Percentiles rank a stretch among this genome's conserved stretches.
phyloP scores from a whole-genome alignment of 2,329 filamentous ascomycete genomes.

The Tolypocladium album region DNA sequence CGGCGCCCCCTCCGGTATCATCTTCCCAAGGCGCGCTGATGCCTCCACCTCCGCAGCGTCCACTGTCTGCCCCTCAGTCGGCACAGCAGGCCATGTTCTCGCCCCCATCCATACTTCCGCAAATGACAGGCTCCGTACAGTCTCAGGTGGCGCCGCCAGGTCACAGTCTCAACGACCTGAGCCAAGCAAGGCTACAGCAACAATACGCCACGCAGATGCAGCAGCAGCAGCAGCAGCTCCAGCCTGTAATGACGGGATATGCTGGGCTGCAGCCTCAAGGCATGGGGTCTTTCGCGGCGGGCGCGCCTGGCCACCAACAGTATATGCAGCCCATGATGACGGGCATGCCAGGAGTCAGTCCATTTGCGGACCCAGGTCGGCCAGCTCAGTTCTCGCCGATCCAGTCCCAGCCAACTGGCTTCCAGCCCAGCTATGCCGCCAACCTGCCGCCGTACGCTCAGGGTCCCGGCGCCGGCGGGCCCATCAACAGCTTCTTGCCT shows the following conservation, averaged over 20 bases:
- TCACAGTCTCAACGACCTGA: constrained; percentile 66
- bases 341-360: constrained; percentile 27
- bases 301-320: constrained; percentile 15
- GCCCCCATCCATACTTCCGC: constrained; percentile 66
- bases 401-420: constrained; percentile 56
- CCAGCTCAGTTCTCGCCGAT: constrained; percentile 33
- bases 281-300: constrained; percentile 26
- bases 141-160: constrained; percentile 59
- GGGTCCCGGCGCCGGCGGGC: constrained; percentile 27
- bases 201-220: constrained; percentile 41
- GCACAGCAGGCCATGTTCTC: constrained; percentile 64
- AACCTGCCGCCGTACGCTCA: constrained; percentile 31
- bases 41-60: constrained; percentile 66
- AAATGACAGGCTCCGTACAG: constrained; percentile 64
- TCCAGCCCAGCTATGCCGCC: constrained; percentile 28
- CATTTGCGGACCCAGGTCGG: constrained; percentile 26
- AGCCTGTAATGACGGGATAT: constrained; percentile 27
- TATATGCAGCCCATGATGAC: constrained; percentile 41
- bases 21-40: constrained; percentile 54
- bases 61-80: constrained; percentile 80
- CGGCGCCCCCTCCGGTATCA: constrained; percentile 54
- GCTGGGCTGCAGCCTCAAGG: constrained; percentile 21
- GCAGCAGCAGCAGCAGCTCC: constrained; percentile 30
- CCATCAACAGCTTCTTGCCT: constrained; percentile 48
- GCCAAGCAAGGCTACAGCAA: constrained; percentile 54